Conservation (phyloP, 192 early-diverging fungal genomes). For the Coemansia nantahalensis region DNA sequence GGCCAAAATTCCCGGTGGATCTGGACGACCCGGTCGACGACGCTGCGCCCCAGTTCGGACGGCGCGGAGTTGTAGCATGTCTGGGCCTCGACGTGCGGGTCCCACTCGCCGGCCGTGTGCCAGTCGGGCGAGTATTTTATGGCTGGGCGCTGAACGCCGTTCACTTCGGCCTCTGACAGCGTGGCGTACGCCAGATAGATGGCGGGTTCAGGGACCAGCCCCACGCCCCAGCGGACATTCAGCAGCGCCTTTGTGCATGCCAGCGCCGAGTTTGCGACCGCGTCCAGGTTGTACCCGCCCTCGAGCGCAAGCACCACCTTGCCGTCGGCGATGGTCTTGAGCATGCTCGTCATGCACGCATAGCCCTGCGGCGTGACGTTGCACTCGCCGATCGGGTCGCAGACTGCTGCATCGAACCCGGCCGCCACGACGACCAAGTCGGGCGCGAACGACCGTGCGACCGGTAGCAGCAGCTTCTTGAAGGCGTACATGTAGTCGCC, state of each 20-base stretch:
- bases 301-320: slow-evolving; percentile 80
- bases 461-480: slow-evolving; percentile 72
- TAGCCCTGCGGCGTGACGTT: slow-evolving; percentile 76
- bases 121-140: slow-evolving; percentile 11
- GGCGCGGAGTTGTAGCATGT: slow-evolving; percentile 18
- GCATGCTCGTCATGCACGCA: slow-evolving; percentile 85
- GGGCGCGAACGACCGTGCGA: slow-evolving; percentile 78
- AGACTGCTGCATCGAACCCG: slow-evolving; percentile 87
- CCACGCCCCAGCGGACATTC: slow-evolving; percentile 53
- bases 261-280: slow-evolving; percentile 68
- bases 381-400: slow-evolving; percentile 83
- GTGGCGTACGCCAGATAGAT: slow-evolving; percentile 33
- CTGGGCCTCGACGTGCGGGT: slow-evolving; percentile 22
- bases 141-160: slow-evolving; percentile 10
- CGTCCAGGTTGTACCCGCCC: slow-evolving; percentile 85
- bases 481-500: slow-evolving; percentile 89
- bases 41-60: slow-evolving; percentile 18
- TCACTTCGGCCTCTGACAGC: slow-evolving; percentile 32
- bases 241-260: slow-evolving; percentile 76
- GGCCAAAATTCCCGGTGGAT: slow-evolving; percentile 15
- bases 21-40: slow-evolving; percentile 27
- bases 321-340: slow-evolving; percentile 66
- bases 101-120: slow-evolving; percentile 18
- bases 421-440: slow-evolving; percentile 83
- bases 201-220: slow-evolving; percentile 24